These are phyloP conservation scores for Volvox africanus DNA, from an alignment of 139 green algal species.

Conservation along the genomic window DNA sequence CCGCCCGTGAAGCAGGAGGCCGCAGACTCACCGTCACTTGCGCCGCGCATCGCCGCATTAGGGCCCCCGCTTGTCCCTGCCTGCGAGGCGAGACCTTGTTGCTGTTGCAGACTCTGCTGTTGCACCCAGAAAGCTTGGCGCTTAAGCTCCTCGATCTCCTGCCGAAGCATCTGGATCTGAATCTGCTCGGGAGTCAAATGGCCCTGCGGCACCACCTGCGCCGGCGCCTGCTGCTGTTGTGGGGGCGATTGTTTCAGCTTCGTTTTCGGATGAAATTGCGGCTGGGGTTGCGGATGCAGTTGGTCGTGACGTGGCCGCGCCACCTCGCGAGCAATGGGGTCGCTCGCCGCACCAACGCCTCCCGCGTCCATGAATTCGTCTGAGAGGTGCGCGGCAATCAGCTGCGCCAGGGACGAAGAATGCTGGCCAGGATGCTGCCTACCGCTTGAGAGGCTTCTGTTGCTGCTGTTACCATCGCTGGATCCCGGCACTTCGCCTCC, in stretches of 20 bases:
- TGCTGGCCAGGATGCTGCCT: background rate
- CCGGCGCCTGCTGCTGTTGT: background rate
- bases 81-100: background rate
- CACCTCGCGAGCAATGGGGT: background rate
- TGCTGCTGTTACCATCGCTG: background rate
- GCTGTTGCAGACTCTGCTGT: background rate
- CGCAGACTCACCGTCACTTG: background rate
- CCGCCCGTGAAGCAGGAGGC: background rate
- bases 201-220: background rate
- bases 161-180: background rate
- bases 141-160: background rate
- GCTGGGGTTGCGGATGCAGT: no score
- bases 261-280: no score
- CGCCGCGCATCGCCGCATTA: background rate
- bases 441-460: background rate
- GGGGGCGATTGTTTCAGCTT: background rate
- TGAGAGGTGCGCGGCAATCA: background rate
- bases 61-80: no score
- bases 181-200: background rate
- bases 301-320: background rate
- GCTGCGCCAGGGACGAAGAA: slow-evolving; percentile 1
- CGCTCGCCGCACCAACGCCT: no score
- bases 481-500: no score
- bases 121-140: background rate
- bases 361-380: background rate